phyloP scores from a whole-genome alignment of 139 green algal species.

The Edaphochlamys debaryana region DNA sequence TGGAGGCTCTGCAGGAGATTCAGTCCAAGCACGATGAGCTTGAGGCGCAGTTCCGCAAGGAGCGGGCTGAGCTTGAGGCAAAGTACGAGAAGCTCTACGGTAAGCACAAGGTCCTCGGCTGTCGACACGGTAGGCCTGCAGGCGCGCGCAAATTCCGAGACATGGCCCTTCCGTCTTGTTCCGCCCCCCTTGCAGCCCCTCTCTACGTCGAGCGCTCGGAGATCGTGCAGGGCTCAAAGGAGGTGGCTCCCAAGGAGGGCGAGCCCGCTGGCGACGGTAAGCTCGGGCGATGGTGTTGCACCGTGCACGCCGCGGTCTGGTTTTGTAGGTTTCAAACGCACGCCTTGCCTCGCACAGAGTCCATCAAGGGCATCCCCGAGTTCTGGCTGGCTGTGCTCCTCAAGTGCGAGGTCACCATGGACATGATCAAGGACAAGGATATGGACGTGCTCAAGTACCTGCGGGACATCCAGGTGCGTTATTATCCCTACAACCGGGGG shows the following conservation, averaged over 20 bases:
- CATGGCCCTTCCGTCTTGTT: no score
- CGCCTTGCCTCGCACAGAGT: neutral
- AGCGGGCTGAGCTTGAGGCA: conserved; percentile 73
- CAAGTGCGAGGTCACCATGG: conserved; percentile 71
- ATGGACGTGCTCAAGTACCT: conserved; percentile 86
- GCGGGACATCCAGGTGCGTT: conserved; percentile 72
- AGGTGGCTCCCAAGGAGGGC: conserved; percentile 65
- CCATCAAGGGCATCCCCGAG: conserved; percentile 79
- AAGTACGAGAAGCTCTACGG: conserved; percentile 85
- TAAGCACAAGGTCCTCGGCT: no score
- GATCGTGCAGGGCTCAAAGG: conserved; percentile 73
- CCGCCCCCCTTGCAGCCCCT: conserved; percentile 63
- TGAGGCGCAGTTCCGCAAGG: conserved; percentile 74
- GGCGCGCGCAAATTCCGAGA: neutral
- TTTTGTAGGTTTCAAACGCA: no score
- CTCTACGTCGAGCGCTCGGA: conserved; percentile 79
- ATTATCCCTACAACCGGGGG: no score
- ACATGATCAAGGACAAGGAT: conserved; percentile 89
- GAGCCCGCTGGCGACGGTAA: conserved; percentile 33
- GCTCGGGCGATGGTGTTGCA: neutral
- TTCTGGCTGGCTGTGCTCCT: conserved; percentile 89
- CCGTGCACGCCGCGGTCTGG: neutral
- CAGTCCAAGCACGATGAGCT: conserved; percentile 80
- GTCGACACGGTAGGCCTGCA: no score
- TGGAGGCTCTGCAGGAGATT: conserved; percentile 66